Percentiles rank a stretch among this genome's conserved stretches.
These are phyloP conservation scores for Paecilomyces fulvus DNA, from an alignment of 2,329 filamentous ascomycete species.

Conservation along the genomic window DNA sequence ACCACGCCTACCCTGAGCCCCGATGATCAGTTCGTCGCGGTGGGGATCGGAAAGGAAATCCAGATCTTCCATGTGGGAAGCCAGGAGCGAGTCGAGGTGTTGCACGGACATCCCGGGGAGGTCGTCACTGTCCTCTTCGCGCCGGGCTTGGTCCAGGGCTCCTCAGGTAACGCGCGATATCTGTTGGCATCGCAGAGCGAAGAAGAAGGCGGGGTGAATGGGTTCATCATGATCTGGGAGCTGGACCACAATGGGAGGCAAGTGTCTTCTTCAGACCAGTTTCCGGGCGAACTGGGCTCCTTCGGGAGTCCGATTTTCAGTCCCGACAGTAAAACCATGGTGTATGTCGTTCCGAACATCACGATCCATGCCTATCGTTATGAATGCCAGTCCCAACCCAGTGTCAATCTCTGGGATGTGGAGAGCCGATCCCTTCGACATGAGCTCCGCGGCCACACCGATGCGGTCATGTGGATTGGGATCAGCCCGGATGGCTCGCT, in stretches of 20 bases:
- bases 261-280: background rate
- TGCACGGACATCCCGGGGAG: background rate
- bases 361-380: slow-evolving; percentile 1
- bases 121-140: background rate
- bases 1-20: background rate
- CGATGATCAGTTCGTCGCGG: background rate
- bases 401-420: slow-evolving; percentile 5
- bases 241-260: background rate
- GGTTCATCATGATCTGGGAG: background rate
- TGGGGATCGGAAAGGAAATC: background rate
- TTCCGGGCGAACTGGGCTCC: slow-evolving; percentile 2
- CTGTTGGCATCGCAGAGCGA: background rate
- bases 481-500: slow-evolving; percentile 3
- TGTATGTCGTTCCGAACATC: slow-evolving; percentile 3
- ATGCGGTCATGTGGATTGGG: slow-evolving; percentile 3
- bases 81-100: background rate
- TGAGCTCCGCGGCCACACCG: slow-evolving; percentile 4
- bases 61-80: background rate
- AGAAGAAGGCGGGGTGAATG: too few relatives aligned
- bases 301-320: slow-evolving; percentile 1
- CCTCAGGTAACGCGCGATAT: background rate
- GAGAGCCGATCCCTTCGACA: slow-evolving; percentile 1
- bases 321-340: slow-evolving; percentile 3
- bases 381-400: background rate
- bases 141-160: too few relatives aligned